A percentile compares a stretch with the other conserved stretches of the same genome.
phyloP scores from a whole-genome alignment of 352 stramenopile genomes.

The Phytophthora kernoviae region DNA sequence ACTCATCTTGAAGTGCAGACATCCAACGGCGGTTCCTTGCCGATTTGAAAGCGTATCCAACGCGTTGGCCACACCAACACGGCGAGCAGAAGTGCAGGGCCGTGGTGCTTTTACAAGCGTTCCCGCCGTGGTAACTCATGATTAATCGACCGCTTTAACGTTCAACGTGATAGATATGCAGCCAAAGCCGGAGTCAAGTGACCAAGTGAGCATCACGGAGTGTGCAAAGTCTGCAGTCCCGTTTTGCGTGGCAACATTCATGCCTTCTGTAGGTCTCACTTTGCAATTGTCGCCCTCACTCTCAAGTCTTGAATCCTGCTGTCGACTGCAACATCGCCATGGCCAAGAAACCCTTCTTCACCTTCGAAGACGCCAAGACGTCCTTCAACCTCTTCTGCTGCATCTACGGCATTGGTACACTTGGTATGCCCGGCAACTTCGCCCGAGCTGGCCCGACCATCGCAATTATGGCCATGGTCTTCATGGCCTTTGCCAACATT shows the following conservation, averaged over 20 bases:
- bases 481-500: constrained; percentile 3
- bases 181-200: not conserved
- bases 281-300: not conserved
- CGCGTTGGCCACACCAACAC: not conserved
- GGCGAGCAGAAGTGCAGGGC: not conserved
- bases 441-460: not conserved
- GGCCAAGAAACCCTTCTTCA: constrained; percentile 4
- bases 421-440: constrained; percentile 4
- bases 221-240: too few species aligned
- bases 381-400: constrained; percentile 3
- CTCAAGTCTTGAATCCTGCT: not conserved
- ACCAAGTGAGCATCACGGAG: not conserved
- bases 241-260: too few species aligned
- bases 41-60: not conserved
- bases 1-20: not conserved
- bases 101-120: not conserved
- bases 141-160: not conserved
- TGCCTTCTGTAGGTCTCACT: not conserved
- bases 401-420: constrained; percentile 5
- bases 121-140: not conserved
- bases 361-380: constrained; percentile 5
- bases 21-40: not conserved
- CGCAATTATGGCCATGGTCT: not conserved
- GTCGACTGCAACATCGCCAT: not conserved
- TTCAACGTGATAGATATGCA: not conserved